A percentile compares a stretch with the other conserved stretches of the same genome.
Conservation (phyloP, 495 filamentous ascomycete species). For the Aspergillus diversus region DNA sequence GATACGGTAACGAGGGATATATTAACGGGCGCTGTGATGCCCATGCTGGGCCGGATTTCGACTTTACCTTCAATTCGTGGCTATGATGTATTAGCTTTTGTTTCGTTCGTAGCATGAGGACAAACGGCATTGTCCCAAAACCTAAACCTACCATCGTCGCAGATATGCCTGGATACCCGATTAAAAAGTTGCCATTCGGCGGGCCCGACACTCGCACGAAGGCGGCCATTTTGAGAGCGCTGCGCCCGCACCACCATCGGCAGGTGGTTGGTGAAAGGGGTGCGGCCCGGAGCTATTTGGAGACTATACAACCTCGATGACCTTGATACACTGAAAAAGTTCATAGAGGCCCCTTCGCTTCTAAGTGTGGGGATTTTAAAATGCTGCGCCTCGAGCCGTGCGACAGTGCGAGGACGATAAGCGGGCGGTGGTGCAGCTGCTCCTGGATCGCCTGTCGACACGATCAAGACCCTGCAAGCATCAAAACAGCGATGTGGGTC, state of each 20-base stretch:
- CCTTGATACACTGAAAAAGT: slow-evolving; percentile 28
- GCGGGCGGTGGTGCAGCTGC: slow-evolving; percentile 15
- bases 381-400: slow-evolving; percentile 19
- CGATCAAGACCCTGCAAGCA: slow-evolving; percentile 2
- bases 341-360: slow-evolving; percentile 34
- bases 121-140: neutral
- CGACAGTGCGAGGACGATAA: slow-evolving; percentile 21
- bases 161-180: slow-evolving; percentile 97
- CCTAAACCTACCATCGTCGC: slow-evolving; percentile 85
- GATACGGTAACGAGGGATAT: slow-evolving; percentile 94
- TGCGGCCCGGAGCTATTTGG: slow-evolving; percentile 36
- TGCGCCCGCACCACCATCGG: slow-evolving; percentile 50
- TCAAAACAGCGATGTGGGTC: slow-evolving; percentile 13
- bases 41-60: slow-evolving; percentile 85
- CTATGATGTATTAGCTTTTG: slow-evolving; percentile 43
- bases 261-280: slow-evolving; percentile 38
- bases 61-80: slow-evolving; percentile 97
- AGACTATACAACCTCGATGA: slow-evolving; percentile 37
- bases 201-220: slow-evolving; percentile 97
- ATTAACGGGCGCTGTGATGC: slow-evolving; percentile 83
- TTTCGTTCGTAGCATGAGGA: neutral
- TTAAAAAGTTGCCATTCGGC: slow-evolving; percentile 93
- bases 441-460: slow-evolving; percentile 5
- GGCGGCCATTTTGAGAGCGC: slow-evolving; percentile 68
- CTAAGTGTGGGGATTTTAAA: slow-evolving; percentile 13